Conservation (phyloP, 2,329 filamentous ascomycete species). For the Endoconidiophora polonica region DNA sequence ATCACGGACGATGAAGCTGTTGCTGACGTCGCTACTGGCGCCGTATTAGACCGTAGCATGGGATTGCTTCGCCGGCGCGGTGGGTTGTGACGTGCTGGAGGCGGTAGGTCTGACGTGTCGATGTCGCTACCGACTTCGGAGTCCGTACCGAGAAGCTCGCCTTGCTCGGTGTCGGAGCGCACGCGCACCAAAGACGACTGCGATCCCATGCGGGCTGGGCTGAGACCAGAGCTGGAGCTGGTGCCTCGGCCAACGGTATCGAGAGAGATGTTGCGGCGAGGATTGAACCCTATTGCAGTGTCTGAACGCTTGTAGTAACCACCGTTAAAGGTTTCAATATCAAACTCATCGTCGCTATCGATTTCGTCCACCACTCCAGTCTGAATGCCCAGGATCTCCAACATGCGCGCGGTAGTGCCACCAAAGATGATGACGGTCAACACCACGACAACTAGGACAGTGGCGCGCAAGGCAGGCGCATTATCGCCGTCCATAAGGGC, state of each 20-base stretch:
- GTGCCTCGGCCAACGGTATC: constrained; percentile 29
- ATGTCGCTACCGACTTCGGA: constrained; percentile 47
- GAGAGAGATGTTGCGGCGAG: constrained; percentile 46
- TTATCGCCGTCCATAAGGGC: constrained; percentile 74
- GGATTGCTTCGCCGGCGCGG: constrained; percentile 17
- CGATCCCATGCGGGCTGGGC: constrained; percentile 17
- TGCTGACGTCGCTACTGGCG: constrained; percentile 11
- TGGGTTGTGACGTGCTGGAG: constrained; percentile 34
- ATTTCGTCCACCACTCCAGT: constrained; percentile 95
- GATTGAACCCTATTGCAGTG: constrained; percentile 59
- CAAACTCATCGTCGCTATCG: constrained; percentile 95
- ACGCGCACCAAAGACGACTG: constrained; percentile 37
- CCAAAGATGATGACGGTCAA: constrained; percentile 98
- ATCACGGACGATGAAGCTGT: neutral
- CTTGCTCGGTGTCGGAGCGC: constrained; percentile 28
- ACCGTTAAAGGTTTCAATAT: constrained; percentile 63
- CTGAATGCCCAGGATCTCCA: constrained; percentile 91
- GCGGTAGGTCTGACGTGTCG: constrained; percentile 49
- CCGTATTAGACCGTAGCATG: constrained; percentile 10
- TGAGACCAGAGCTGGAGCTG: constrained; percentile 12
- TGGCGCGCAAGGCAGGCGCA: constrained; percentile 69
- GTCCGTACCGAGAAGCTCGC: constrained; percentile 28
- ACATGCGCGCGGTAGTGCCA: constrained; percentile 90
- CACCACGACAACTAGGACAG: constrained; percentile 93
- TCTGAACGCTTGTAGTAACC: constrained; percentile 70